These are phyloP conservation scores for Ceratobasidium sp. DNA, from an alignment of 1,284 basidiomycete species.

Conservation along the genomic window DNA sequence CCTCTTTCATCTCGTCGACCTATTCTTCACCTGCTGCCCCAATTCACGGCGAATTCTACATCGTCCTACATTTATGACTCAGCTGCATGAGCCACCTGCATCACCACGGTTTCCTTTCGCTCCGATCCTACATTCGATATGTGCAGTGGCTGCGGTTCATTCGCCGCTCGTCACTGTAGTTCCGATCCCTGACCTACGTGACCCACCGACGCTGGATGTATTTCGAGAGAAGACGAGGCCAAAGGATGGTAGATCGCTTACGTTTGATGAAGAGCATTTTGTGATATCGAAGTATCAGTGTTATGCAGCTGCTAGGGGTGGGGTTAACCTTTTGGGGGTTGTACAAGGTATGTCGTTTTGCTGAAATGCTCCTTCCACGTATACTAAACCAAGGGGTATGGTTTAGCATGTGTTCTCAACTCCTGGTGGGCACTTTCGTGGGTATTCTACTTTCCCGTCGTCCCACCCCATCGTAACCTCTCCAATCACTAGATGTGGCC, in stretches of 20 bases:
- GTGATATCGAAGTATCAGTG: constrained; percentile 3
- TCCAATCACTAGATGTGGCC: constrained; percentile 2
- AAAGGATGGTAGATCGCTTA: neutral
- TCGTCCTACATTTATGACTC: constrained; percentile 21
- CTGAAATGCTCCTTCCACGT: neutral
- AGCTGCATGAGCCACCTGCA: constrained; percentile 26
- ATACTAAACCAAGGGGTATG: neutral
- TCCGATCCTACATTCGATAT: constrained; percentile 28
- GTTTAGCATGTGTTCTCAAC: constrained; percentile 20
- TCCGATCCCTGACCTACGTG: neutral
- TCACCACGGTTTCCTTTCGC: constrained; percentile 38
- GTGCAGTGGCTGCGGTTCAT: constrained; percentile 31
- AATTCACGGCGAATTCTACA: constrained; percentile 38
- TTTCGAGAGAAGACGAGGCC: constrained; percentile 28
- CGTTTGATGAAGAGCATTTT: constrained; percentile 36
- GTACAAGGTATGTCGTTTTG: constrained; percentile 14
- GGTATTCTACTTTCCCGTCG: neutral
- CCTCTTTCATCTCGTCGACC: constrained; percentile 22
- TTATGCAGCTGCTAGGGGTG: constrained; percentile 4
- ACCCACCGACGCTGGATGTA: neutral
- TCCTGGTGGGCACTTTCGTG: constrained; percentile 40
- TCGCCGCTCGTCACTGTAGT: constrained; percentile 23
- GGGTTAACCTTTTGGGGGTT: constrained; percentile 12
- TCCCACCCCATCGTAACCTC: neutral
- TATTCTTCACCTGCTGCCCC: constrained; percentile 39